These are phyloP conservation scores for Monilinia fructigena DNA, from an alignment of 2,329 filamentous ascomycete species.

Conservation along the genomic window DNA sequence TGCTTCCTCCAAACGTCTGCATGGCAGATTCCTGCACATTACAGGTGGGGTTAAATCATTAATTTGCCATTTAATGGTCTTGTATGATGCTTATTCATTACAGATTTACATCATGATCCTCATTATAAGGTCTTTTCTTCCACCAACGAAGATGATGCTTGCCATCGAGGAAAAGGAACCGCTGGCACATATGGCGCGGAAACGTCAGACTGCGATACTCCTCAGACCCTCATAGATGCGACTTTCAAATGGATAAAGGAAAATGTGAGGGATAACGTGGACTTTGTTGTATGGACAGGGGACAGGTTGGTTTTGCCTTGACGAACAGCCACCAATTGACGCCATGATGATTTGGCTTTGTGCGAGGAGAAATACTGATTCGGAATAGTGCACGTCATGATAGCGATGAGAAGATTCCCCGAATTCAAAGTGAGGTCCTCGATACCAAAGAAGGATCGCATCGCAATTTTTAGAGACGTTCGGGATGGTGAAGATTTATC, in stretches of 20 bases:
- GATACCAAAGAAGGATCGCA: conserved; percentile 73
- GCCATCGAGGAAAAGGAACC: conserved; percentile 74
- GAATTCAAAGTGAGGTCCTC: conserved; percentile 73
- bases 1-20: conserved; percentile 47
- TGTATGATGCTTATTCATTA: conserved; percentile 32
- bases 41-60: conserved; percentile 60
- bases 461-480: conserved; percentile 76
- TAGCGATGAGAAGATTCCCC: conserved; percentile 77
- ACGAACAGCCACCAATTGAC: conserved; percentile 3
- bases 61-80: not conserved
- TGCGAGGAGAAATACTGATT: conserved; percentile 14
- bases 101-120: conserved; percentile 89
- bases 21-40: conserved; percentile 81
- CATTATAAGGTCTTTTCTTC: conserved; percentile 80
- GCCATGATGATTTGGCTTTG: conserved; percentile 13
- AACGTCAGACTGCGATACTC: conserved; percentile 85
- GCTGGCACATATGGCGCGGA: conserved; percentile 83
- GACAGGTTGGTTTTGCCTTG: conserved; percentile 60
- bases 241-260: conserved; percentile 86
- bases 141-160: conserved; percentile 65
- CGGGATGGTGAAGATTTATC: conserved; percentile 56
- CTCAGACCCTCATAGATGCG: conserved; percentile 75
- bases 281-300: conserved; percentile 92
- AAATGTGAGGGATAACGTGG: conserved; percentile 73
- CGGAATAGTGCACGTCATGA: conserved; percentile 61